Percentiles rank a stretch among this genome's conserved stretches.
These are phyloP conservation scores for Solanum peruvianum DNA, from an alignment of 257 asterid species.

Conservation along the genomic window DNA sequence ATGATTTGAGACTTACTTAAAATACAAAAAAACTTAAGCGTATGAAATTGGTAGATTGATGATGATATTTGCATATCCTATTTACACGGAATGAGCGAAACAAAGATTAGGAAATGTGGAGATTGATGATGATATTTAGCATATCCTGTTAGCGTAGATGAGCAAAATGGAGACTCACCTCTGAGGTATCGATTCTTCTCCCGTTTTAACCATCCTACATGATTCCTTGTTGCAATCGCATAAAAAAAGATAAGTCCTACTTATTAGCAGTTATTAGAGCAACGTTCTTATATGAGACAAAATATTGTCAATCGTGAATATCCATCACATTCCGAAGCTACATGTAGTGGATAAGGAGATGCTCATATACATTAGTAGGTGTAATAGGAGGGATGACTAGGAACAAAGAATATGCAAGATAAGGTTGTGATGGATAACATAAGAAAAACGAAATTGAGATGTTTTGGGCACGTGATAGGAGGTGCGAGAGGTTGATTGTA, in stretches of 20 bases:
- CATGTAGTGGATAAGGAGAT: background rate
- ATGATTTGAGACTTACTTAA: background rate
- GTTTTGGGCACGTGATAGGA: background rate
- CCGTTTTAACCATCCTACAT: background rate
- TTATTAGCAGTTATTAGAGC: rapidly evolving
- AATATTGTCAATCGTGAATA: background rate
- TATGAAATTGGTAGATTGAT: background rate
- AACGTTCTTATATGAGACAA: background rate
- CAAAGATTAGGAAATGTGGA: too few species aligned
- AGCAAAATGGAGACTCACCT: background rate
- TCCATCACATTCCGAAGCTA: rapidly evolving
- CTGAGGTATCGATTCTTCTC: background rate
- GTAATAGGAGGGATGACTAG: background rate
- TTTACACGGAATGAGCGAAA: background rate
- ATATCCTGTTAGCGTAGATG: background rate
- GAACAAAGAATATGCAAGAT: background rate
- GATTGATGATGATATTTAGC: background rate
- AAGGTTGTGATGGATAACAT: background rate
- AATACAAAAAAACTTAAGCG: background rate
- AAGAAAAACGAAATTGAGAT: background rate
- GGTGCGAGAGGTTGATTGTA: background rate
- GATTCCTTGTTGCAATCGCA: background rate
- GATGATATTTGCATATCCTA: background rate
- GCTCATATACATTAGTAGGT: background rate
- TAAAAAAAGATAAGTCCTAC: background rate